Evolutionary conservation across 2,329 filamentous ascomycete genomes (phyloP).

Genomic region (Mycosphaerella arachidis): DNA sequence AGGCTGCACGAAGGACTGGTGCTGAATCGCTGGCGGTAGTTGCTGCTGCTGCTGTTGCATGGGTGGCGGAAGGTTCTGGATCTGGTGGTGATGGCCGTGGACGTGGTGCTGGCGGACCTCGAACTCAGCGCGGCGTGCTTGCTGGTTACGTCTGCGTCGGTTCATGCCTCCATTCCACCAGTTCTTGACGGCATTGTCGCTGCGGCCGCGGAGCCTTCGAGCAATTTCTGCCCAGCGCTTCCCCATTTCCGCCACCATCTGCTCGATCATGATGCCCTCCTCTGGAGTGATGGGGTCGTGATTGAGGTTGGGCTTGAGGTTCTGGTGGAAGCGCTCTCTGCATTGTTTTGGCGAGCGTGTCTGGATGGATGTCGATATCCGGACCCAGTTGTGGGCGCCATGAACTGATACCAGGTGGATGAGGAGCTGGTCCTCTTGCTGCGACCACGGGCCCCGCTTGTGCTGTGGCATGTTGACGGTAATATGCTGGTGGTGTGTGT

Average conservation of each 20-base stretch:
- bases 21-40: conserved; percentile 24
- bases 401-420: conserved; percentile 66
- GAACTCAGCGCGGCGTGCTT: conserved; percentile 33
- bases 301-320: conserved; percentile 77
- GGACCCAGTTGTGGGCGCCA: conserved; percentile 84
- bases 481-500: not conserved
- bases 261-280: conserved; percentile 67
- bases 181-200: conserved; percentile 95
- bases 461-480: conserved; percentile 46
- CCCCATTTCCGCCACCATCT: conserved; percentile 70
- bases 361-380: conserved; percentile 70
- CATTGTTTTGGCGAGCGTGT: conserved; percentile 90
- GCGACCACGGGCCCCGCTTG: conserved; percentile 78
- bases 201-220: conserved; percentile 72
- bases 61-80: conserved; percentile 22
- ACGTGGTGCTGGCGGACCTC: conserved; percentile 29
- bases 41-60: conserved; percentile 25
- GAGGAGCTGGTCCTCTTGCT: conserved; percentile 67
- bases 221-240: conserved; percentile 94
- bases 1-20: conserved; percentile 16
- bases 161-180: conserved; percentile 97
- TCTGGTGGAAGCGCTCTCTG: conserved; percentile 89
- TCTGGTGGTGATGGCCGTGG: conserved; percentile 19
- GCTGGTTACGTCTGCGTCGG: conserved; percentile 53
- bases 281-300: conserved; percentile 76